Base-by-base conservation (phyloP, 495 filamentous ascomycete species). In the Penicillium argentinense region DNA sequence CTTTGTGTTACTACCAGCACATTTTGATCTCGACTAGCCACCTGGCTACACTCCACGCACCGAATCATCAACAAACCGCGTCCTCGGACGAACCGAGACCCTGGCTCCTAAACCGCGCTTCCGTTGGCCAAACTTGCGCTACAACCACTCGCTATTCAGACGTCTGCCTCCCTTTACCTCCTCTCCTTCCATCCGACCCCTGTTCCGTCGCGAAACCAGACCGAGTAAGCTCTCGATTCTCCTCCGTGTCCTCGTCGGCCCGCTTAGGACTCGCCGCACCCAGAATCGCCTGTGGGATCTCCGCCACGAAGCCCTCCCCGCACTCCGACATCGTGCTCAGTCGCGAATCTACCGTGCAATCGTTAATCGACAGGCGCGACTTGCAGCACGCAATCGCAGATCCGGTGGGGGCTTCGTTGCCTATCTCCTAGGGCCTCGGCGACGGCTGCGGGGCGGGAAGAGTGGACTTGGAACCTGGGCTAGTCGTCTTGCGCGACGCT, bases 281-380 rank as follows among this genome's bases (percentile, higher is more conserved):
- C 80, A 81, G 52, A 77, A 78, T 23, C 77, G 73, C 26, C 72
- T 92, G 27, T 77, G 81, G 49, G 69, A 73, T 39, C 77, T 95
- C 65, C 85, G 82, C 40, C 76, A 86, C 77, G 81, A 88, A 53
- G 85, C 77, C n/a, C 66, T 95, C 26, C 85, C 88, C 29, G 71
- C 75, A 33, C 79, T 88, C 49, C 83, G 81, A 47, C 78, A 80
- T 53, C 76, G 79, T 21, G 70, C 87, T 3, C 88, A 93, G 58
- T 82, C 85, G 40, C 77, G 83, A 42, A 78, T 95, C 42, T 92
- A 91, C 64, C 72, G 74, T 12, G 88, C 84, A 54, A 75, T 95
- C 33, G 63, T 91, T 56, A 71, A 76, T 47, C 73, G 80, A 13
- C 83, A 89, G 64, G 73, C 69, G 28, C 76, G 70, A 51, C 71